Conservation (phyloP, 495 filamentous ascomycete species). For the Lindgomyces ingoldianus region DNA sequence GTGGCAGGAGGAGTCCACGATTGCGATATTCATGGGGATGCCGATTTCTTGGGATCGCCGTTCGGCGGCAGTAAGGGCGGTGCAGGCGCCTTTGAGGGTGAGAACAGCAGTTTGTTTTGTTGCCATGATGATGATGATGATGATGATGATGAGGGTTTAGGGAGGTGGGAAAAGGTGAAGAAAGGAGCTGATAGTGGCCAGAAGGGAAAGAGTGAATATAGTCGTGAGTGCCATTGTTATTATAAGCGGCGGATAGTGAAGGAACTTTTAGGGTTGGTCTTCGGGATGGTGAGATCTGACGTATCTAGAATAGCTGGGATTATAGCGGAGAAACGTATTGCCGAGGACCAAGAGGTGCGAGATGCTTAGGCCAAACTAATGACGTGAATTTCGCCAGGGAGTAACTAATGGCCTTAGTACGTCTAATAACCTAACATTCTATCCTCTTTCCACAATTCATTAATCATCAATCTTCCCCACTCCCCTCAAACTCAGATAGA, state of each 20-base stretch:
- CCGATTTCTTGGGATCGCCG: slow-evolving; percentile 40
- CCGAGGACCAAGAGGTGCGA: no score
- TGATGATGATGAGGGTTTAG: background rate
- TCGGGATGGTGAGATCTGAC: no score
- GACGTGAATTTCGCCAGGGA: no score
- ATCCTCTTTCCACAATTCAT: background rate
- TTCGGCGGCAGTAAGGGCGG: slow-evolving; percentile 41
- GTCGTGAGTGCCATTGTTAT: background rate
- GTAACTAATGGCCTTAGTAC: no score
- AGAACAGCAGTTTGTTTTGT: slow-evolving; percentile 36
- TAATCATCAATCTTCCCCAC: slow-evolving; percentile 56
- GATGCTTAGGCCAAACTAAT: no score
- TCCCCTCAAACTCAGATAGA: slow-evolving; percentile 79
- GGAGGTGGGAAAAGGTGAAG: background rate
- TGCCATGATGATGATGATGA: slow-evolving; percentile 20
- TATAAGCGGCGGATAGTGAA: slow-evolving; percentile 7
- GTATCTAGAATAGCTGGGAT: no score
- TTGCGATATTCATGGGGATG: slow-evolving; percentile 47
- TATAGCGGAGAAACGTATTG: no score
- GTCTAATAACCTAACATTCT: no score
- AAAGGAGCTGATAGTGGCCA: background rate
- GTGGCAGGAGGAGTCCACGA: slow-evolving; percentile 42
- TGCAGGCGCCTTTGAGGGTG: slow-evolving; percentile 43
- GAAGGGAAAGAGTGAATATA: background rate
- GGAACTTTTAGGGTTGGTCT: no score